Percentiles rank a stretch among this genome's conserved stretches.
These are phyloP conservation scores for Crassisporium funariophilum DNA, from an alignment of 768 basidiomycete species.

Conservation along the genomic window DNA sequence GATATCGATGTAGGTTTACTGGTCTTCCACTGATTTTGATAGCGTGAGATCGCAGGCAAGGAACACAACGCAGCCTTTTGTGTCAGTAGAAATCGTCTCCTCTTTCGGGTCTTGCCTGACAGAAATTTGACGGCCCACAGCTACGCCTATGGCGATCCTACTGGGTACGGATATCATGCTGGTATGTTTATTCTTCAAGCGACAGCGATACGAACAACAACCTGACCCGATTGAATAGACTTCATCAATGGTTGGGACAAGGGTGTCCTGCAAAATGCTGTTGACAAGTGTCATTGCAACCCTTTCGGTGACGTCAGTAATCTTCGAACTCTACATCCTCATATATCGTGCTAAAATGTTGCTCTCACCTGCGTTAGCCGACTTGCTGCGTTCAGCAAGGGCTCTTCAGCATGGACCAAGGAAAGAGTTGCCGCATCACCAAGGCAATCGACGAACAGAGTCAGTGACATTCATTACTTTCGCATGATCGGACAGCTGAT, in stretches of 20 bases:
- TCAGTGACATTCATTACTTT: slow-evolving; percentile 23
- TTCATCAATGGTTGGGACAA: slow-evolving; percentile 65
- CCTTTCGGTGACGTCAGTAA: slow-evolving; percentile 42
- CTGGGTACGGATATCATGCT: slow-evolving; percentile 63
- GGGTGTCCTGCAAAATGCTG: slow-evolving; percentile 54
- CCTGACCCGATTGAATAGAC: slow-evolving; percentile 32
- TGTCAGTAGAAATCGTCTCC: slow-evolving; percentile 33
- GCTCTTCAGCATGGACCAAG: slow-evolving; percentile 44
- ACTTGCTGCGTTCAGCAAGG: slow-evolving; percentile 48
- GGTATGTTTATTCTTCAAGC: slow-evolving; percentile 32
- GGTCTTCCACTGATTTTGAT: slow-evolving; percentile 40
- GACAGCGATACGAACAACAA: neutral
- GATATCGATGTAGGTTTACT: slow-evolving; percentile 42
- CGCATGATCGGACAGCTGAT: neutral
- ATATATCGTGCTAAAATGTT: too few species aligned
- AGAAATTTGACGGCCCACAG: slow-evolving; percentile 21
- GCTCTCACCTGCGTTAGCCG: slow-evolving; percentile 28
- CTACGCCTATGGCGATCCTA: slow-evolving; percentile 58
- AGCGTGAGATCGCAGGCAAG: slow-evolving; percentile 40
- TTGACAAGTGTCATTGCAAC: slow-evolving; percentile 55
- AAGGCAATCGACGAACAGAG: slow-evolving; percentile 49
- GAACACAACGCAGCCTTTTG: slow-evolving; percentile 53
- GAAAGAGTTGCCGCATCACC: slow-evolving; percentile 47
- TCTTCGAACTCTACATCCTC: too few species aligned
- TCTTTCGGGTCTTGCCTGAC: neutral